phyloP scores from a whole-genome alignment of 345 rosid genomes.

The Corchorus capsularis region DNA sequence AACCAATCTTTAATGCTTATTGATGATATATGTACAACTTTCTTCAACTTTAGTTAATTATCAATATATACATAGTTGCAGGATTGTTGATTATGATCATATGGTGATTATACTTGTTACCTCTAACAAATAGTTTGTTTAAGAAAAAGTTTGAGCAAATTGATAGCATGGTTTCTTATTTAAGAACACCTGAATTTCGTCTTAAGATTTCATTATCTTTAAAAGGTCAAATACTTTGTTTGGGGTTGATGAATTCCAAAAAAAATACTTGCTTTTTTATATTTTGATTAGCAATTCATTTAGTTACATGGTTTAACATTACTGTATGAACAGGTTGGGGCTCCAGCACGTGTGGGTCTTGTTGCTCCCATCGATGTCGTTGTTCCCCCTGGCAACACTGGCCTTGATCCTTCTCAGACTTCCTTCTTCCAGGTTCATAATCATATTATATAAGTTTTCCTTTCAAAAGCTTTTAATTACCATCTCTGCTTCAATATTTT shows the following conservation, averaged over 20 bases:
- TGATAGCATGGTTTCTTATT: too few species aligned
- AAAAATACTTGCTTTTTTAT: neutral
- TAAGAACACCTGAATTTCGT: too few species aligned
- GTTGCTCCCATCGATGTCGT: constrained; percentile 53
- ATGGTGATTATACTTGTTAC: too few species aligned
- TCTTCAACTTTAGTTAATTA: too few species aligned
- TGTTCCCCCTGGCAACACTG: constrained; percentile 55
- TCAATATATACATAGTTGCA: too few species aligned
- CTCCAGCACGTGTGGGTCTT: constrained; percentile 55
- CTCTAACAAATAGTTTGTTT: too few species aligned
- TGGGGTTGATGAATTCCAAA: neutral
- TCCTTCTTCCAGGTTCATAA: constrained; percentile 44
- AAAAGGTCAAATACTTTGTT: too few species aligned
- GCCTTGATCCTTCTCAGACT: constrained; percentile 54
- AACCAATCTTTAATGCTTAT: too few species aligned
- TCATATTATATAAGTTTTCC: neutral
- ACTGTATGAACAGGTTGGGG: constrained; percentile 39
- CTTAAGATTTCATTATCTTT: too few species aligned
- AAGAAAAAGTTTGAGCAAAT: too few species aligned
- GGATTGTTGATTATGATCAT: too few species aligned
- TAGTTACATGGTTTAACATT: neutral
- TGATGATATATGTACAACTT: too few species aligned
- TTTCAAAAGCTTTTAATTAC: neutral
- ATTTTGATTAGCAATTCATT: neutral
- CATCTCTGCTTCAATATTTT: neutral